A percentile compares a stretch with the other conserved stretches of the same genome.
phyloP scores from a whole-genome alignment of 139 green algal species.

The Raphidocelis subcapitata region DNA sequence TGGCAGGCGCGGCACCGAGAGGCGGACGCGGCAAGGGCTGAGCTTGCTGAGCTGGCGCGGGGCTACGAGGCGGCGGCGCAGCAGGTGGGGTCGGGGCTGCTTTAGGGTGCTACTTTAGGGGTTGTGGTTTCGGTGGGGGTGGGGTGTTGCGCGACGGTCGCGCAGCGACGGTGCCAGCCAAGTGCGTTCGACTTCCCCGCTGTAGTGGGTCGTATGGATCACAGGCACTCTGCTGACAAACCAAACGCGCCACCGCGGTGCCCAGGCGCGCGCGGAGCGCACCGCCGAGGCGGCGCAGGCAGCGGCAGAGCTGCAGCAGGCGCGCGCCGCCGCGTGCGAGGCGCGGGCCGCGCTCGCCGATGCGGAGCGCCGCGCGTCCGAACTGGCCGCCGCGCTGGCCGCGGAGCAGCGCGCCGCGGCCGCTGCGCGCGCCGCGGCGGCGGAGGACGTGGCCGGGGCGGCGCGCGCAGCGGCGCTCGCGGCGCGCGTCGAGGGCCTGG shows the following conservation, averaged over 20 bases:
- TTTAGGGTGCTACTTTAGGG: too few relatives aligned
- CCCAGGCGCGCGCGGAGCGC: too few relatives aligned
- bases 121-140: too few relatives aligned
- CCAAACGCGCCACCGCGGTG: too few relatives aligned
- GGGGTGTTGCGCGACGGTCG: too few relatives aligned
- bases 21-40: constrained; percentile 28
- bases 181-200: too few relatives aligned
- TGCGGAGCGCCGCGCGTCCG: constrained; percentile 24
- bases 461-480: constrained; percentile 12
- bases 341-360: not conserved
- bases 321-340: constrained; percentile 10
- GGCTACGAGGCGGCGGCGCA: constrained; percentile 29
- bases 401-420: constrained; percentile 20
- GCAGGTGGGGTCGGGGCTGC: constrained; percentile 35
- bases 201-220: too few relatives aligned
- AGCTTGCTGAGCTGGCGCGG: constrained; percentile 29
- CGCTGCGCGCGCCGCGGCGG: constrained; percentile 18
- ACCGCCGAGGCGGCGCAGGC: constrained; percentile 10
- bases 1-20: constrained; percentile 25
- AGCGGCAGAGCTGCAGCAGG: constrained; percentile 3
- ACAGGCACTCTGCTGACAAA: too few relatives aligned
- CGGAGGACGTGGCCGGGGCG: not conserved
- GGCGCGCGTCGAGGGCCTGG: constrained; percentile 34
- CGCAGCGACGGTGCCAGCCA: too few relatives aligned
- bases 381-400: constrained; percentile 20